Evolutionary conservation across 805 yeast species (phyloP), one percentile per base, ranked within the genome.

Genomic region (Myxozyma lipomycoides): DNA sequence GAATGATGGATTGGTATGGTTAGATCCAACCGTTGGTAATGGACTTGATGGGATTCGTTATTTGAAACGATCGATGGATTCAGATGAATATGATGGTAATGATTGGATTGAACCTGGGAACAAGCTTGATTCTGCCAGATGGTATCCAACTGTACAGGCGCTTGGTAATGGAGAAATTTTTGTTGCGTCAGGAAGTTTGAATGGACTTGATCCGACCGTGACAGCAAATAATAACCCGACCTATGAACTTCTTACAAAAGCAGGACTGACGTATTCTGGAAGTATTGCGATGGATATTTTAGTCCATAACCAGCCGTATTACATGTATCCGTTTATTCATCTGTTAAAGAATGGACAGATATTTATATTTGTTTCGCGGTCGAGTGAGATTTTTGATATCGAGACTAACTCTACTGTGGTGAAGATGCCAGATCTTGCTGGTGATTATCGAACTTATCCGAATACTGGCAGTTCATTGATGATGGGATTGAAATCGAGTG

Each of bases 391-490:
- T 9, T 53, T 53, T 25, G 32, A 43, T 23, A 39, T 53, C 15
- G 42, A 35, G 15, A 24, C 51, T 10, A 53, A 53, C 40, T n/a
- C 49, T 15, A 50, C 58, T 18, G 32, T 34, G 10, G 34, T 30
- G 37, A 10, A 42, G 2, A 36, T 53, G 23, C 55, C 55, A 3
- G 58, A 53, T 35, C 44, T 53, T n/a, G 34, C 45, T 6, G 58
- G 58, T 6, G 55, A 53, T 28, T 50, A 53, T 24, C 45, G 58
- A 15, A 53, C 58, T 2, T 53, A 53, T 36, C 58, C 58, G n/a
- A 53, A 53, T 34, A 39, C 58, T 39, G 58, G 58, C 6, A 39
- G 51, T 15, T 53, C 58, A 25, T 34, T 50, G 15, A 12, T 53
- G 34, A 17, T 53, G 5, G 49, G 55, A 26, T 43, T 53, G 19